phyloP scores from a whole-genome alignment of 495 filamentous ascomycete genomes.

The Hypoxylon trugodes region DNA sequence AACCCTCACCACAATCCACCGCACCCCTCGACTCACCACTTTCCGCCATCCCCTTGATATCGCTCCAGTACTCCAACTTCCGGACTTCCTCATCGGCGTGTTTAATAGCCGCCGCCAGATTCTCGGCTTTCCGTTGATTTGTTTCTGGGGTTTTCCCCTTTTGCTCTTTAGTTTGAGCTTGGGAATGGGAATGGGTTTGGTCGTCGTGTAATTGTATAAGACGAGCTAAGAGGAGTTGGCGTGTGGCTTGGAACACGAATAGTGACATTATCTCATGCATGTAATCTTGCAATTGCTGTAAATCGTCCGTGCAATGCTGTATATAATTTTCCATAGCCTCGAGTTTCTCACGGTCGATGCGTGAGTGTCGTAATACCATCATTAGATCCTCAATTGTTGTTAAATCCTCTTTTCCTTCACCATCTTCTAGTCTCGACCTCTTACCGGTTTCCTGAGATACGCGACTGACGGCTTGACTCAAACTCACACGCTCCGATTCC shows the following conservation, averaged over 20 bases:
- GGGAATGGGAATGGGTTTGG: no score
- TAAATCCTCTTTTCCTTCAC: conserved; percentile 34
- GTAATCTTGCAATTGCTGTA: conserved; percentile 76
- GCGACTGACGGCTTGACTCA: conserved; percentile 18
- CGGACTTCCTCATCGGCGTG: conserved; percentile 74
- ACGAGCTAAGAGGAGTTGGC: conserved; percentile 74
- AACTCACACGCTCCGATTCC: not conserved
- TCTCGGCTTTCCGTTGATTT: conserved; percentile 54
- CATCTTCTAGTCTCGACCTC: conserved; percentile 41
- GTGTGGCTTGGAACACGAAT: conserved; percentile 89
- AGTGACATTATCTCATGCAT: conserved; percentile 86
- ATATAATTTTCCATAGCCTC: conserved; percentile 82
- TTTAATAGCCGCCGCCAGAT: conserved; percentile 64
- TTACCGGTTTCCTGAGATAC: conserved; percentile 41
- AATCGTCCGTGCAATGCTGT: conserved; percentile 78
- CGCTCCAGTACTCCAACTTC: conserved; percentile 77
- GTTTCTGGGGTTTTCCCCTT: conserved; percentile 39
- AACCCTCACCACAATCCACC: conserved; percentile 54
- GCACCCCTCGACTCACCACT: conserved; percentile 59
- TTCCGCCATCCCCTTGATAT: conserved; percentile 69
- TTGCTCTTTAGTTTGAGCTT: conserved; percentile 43
- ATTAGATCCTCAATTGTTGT: conserved; percentile 44
- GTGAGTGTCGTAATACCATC: conserved; percentile 65
- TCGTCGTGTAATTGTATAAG: conserved; percentile 71
- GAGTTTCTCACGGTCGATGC: conserved; percentile 91